Evolutionary conservation across 176 grass and related monocot species (phyloP).

Genomic region (Chloris gayana): DNA sequence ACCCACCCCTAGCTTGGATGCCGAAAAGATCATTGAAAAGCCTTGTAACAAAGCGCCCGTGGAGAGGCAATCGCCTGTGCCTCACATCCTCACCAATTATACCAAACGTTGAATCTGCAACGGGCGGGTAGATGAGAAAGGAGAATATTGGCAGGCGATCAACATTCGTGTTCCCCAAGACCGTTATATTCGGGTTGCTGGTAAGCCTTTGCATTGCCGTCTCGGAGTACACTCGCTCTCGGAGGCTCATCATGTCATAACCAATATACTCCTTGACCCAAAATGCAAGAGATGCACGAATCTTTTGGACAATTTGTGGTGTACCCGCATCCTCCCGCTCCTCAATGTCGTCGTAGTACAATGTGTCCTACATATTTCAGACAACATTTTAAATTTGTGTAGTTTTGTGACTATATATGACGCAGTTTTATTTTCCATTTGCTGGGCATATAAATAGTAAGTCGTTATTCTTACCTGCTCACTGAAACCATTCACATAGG

Average conservation of each 20-base stretch:
- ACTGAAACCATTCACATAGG: not conserved
- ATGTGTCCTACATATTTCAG: not conserved
- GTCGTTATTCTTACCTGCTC: not conserved
- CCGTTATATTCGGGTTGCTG: not conserved
- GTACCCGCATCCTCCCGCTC: not conserved
- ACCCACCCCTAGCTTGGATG: constrained; percentile 75
- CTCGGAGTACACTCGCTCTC: not conserved
- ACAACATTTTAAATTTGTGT: not conserved
- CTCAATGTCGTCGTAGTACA: not conserved
- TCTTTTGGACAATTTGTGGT: constrained; percentile 31
- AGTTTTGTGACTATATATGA: not conserved
- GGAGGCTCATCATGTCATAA: not conserved
- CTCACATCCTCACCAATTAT: not conserved
- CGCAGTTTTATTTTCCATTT: not conserved
- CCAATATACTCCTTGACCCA: constrained; percentile 5
- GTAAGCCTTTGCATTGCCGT: not conserved
- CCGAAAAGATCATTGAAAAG: constrained; percentile 82
- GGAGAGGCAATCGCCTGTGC: constrained; percentile 45
- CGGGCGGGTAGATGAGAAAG: constrained; percentile 52
- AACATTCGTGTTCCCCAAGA: constrained; percentile 56
- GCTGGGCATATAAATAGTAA: not conserved
- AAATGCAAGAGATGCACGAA: constrained; percentile 42
- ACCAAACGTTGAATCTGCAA: not conserved
- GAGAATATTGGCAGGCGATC: constrained; percentile 68
- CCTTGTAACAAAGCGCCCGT: constrained; percentile 66